A percentile compares a stretch with the other conserved stretches of the same genome.
Evolutionary conservation across 441 rosid genomes (phyloP).

Genomic region (Geranium incanum): DNA sequence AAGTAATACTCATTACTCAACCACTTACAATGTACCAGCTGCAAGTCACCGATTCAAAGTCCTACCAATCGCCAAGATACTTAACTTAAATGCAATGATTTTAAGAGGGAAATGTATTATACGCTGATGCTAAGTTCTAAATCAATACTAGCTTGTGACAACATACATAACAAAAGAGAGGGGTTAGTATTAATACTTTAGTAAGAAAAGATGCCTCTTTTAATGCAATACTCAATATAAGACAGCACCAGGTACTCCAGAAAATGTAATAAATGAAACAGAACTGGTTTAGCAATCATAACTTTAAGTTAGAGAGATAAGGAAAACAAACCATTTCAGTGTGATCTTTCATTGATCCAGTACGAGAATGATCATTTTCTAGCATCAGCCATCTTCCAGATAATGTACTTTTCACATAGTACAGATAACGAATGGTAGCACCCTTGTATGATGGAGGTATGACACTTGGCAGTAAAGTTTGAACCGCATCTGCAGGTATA

Average conservation of each 20-base stretch:
- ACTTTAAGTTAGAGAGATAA: slow-evolving; percentile 7
- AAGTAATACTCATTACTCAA: slow-evolving; percentile 1
- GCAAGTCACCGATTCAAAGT: neutral
- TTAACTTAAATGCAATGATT: neutral
- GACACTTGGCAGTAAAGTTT: slow-evolving; percentile 56
- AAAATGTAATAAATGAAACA: neutral
- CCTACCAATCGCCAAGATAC: neutral
- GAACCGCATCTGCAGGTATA: slow-evolving; percentile 56
- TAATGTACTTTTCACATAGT: slow-evolving; percentile 60
- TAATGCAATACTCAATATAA: neutral
- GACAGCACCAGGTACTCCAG: neutral
- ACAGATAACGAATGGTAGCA: slow-evolving; percentile 72
- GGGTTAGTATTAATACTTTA: too few species aligned
- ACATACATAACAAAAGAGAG: too few species aligned
- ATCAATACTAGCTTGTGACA: too few species aligned
- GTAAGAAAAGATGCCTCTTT: neutral
- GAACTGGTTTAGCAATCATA: neutral
- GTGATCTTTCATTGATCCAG: slow-evolving; percentile 39
- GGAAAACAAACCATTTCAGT: slow-evolving; percentile 54
- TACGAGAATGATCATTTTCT: slow-evolving; percentile 49
- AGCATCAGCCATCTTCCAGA: slow-evolving; percentile 51
- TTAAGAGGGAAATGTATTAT: neutral
- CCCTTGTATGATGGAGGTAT: slow-evolving; percentile 89
- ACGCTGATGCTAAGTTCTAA: neutral
- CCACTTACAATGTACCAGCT: neutral